A percentile compares a stretch with the other conserved stretches of the same genome.
Conservation (phyloP, 2,329 filamentous ascomycete species). For the Ophioceras dolichostomum region DNA sequence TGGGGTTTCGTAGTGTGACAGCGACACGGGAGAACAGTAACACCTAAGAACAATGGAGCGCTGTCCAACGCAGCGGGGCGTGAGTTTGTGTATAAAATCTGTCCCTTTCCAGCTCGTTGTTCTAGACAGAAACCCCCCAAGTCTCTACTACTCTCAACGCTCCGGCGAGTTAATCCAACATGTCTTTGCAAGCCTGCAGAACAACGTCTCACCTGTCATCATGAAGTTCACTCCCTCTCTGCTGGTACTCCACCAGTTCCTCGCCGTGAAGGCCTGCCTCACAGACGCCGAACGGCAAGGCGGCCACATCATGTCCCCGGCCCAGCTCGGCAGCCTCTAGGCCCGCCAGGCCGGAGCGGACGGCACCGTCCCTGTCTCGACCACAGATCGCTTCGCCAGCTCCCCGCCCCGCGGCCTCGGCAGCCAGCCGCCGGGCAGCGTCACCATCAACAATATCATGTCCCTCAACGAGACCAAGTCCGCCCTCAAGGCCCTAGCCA, state of each 20-base stretch:
- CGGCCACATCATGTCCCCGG: background rate
- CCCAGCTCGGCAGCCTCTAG: background rate
- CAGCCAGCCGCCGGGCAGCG: background rate
- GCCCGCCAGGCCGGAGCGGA: background rate
- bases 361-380: conserved; percentile 1
- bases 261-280: background rate
- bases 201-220: background rate
- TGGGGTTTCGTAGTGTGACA: no score
- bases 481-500: background rate
- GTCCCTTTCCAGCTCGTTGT: no score
- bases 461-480: conserved; percentile 1
- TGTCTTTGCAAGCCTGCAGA: no score
- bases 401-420: conserved; percentile 1
- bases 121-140: no score
- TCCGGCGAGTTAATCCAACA: no score
- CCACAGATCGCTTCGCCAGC: conserved; percentile 1
- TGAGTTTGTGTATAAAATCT: no score
- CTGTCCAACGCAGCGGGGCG: no score
- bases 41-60: no score
- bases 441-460: background rate
- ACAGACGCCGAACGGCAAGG: background rate
- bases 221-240: background rate
- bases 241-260: background rate
- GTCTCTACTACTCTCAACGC: no score
- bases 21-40: no score